Evolutionary conservation across 257 asterid species (phyloP).

Genomic region (Fraxinus pennsylvanica): DNA sequence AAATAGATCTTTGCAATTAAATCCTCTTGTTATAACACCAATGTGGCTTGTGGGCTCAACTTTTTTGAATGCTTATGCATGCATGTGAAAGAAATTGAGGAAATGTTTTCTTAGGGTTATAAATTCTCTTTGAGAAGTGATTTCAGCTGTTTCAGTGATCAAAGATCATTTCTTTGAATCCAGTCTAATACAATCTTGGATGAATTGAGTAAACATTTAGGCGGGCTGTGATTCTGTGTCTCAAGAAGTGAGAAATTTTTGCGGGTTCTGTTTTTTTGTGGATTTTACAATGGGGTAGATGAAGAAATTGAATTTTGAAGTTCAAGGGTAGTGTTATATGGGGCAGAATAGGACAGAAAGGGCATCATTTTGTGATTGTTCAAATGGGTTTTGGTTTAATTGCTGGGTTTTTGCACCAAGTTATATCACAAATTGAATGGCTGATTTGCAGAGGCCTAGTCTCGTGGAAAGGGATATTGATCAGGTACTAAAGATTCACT

Average conservation of each 20-base stretch:
- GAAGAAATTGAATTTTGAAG: conserved; percentile 34
- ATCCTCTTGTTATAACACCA: conserved; percentile 17
- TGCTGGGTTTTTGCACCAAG: conserved; percentile 43
- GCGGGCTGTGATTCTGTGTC: conserved; percentile 28
- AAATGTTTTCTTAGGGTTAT: conserved; percentile 25
- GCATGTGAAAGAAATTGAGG: conserved; percentile 32
- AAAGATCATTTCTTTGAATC: conserved; percentile 15
- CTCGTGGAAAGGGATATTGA: conserved; percentile 75
- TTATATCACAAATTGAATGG: conserved; percentile 80
- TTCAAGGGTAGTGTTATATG: conserved; percentile 37
- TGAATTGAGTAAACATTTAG: conserved; percentile 16
- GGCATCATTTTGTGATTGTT: conserved; percentile 37
- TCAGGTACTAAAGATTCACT: conserved; percentile 50
- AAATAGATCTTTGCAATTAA: conserved; percentile 8
- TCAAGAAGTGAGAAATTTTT: conserved; percentile 30
- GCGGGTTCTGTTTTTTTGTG: conserved; percentile 20
- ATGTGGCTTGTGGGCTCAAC: conserved; percentile 23
- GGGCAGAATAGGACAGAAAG: conserved; percentile 45
- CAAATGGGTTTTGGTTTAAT: conserved; percentile 76
- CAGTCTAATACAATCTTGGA: conserved; percentile 23
- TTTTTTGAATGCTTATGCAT: conserved; percentile 22
- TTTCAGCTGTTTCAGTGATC: conserved; percentile 31
- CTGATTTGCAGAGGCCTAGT: conserved; percentile 77
- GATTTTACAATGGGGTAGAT: conserved; percentile 43
- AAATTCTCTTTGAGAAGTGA: conserved; percentile 30